These are phyloP conservation scores for Poterioochromonas sp. DNA, from an alignment of 352 stramenopile genomes.

Conservation along the genomic window DNA sequence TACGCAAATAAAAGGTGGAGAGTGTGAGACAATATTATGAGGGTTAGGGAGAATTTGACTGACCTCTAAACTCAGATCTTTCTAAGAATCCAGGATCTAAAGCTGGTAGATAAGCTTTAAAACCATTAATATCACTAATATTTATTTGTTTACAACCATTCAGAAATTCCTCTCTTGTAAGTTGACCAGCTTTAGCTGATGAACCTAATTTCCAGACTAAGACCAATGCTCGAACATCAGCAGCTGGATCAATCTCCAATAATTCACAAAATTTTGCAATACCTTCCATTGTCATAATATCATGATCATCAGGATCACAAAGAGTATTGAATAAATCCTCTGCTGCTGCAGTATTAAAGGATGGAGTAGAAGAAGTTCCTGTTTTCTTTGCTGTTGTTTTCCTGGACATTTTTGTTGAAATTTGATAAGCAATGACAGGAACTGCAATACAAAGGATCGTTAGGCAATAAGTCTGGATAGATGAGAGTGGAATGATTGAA, in stretches of 20 bases:
- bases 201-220: not conserved
- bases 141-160: not conserved
- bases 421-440: too few relatives aligned
- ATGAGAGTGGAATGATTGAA: too few relatives aligned
- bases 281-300: not conserved
- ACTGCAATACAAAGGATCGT: too few relatives aligned
- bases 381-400: too few relatives aligned
- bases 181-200: not conserved
- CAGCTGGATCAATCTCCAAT: not conserved
- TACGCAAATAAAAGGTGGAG: not conserved
- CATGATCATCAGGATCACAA: constrained; percentile 3
- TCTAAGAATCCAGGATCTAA: constrained; percentile 32
- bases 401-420: too few relatives aligned
- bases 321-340: not conserved
- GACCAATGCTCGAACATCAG: not conserved
- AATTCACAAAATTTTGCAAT: constrained; percentile 1
- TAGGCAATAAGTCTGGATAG: too few relatives aligned
- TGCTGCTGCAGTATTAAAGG: not conserved
- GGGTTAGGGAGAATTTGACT: not conserved
- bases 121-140: not conserved
- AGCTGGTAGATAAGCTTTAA: not conserved
- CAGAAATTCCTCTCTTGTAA: constrained; percentile 1
- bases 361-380: too few relatives aligned
- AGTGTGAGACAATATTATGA: not conserved
- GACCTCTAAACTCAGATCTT: constrained; percentile 15